Conservation (phyloP, 495 filamentous ascomycete genomes). For the Lindgomyces ingoldianus region DNA sequence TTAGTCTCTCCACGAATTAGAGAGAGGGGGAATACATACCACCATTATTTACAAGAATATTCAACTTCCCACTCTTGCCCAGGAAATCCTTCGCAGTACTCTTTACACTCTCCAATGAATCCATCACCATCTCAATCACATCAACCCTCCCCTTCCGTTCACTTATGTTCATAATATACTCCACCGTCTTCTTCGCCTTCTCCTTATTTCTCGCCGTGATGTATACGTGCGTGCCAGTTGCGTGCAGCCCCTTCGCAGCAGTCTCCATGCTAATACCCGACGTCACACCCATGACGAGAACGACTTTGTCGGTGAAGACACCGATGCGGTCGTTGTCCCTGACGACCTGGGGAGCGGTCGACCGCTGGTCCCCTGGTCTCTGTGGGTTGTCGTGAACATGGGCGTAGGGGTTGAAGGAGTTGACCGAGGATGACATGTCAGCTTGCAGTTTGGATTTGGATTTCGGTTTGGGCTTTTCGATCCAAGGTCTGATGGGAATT, state of each 20-base stretch:
- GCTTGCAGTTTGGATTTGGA: too few relatives aligned
- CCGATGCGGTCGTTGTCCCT: constrained; percentile 47
- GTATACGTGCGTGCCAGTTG: constrained; percentile 52
- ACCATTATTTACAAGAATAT: constrained; percentile 33
- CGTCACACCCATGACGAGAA: constrained; percentile 72
- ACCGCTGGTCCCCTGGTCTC: constrained; percentile 52
- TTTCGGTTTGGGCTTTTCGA: too few relatives aligned
- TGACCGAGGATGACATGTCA: too few relatives aligned
- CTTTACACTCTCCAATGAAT: constrained; percentile 49
- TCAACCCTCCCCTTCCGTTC: constrained; percentile 33
- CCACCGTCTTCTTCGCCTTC: constrained; percentile 38
- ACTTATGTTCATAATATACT: constrained; percentile 27
- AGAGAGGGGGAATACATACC: neutral
- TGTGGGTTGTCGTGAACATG: constrained; percentile 19
- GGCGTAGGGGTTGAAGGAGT: constrained; percentile 11
- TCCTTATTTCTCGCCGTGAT: constrained; percentile 47
- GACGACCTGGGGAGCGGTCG: constrained; percentile 52
- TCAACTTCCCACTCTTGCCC: constrained; percentile 36
- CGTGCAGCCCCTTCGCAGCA: constrained; percentile 49
- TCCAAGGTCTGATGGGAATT: too few relatives aligned
- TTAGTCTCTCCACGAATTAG: neutral
- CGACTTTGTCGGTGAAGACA: constrained; percentile 53
- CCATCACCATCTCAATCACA: constrained; percentile 51
- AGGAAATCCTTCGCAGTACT: constrained; percentile 44
- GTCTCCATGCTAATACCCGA: constrained; percentile 58